Base-by-base conservation (phyloP, 1,139 yeast species). In the Geotrichum cucujoidarum region DNA sequence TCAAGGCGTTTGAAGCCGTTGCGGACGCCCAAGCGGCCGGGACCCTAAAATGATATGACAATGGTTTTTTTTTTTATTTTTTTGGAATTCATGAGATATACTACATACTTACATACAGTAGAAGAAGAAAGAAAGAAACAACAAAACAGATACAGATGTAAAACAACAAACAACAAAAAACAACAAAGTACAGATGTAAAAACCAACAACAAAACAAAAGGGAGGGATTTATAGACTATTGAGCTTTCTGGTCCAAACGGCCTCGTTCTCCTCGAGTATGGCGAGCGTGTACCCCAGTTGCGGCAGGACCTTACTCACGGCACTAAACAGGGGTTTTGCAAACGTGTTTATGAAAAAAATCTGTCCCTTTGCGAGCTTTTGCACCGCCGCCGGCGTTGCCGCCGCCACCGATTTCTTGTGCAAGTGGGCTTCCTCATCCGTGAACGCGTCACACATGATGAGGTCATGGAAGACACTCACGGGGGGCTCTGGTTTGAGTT, bases 1-100 rank as follows among this genome's bases (percentile, higher is more conserved):
- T 92, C 59, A 92, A 94, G 70, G 95, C 95, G 33, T 92, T 92
- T 70, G 88, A 82, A 54, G 83, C 81, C 49, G 95, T 90, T 40
- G 79, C 77, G 59, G 80, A 74, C 29, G 69, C 67, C 2, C 50
- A 48, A 22, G 29, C 25, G 21, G 34, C 36, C 24, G 42, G 35
- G 13, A 27, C 29, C n/a, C n/a, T 27, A 18, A 20, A 14, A 8
- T 25, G 11, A 25, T 25, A 25, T n/a, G n/a, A n/a, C n/a, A n/a
- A n/a, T n/a, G n/a, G n/a, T n/a, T n/a, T n/a, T n/a, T n/a, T n/a
- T n/a, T n/a, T n/a, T n/a, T n/a, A n/a, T n/a, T n/a, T n/a, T n/a
- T n/a, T n/a, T n/a, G n/a, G n/a, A n/a, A n/a, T n/a, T n/a, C n/a
- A n/a, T n/a, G n/a, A n/a, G n/a, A n/a, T n/a, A n/a, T n/a, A n/a